Evolutionary conservation across 2,329 filamentous ascomycete genomes (phyloP), one percentile per base, ranked within the genome.

Genomic region (Basipetospora chlamydospora): DNA sequence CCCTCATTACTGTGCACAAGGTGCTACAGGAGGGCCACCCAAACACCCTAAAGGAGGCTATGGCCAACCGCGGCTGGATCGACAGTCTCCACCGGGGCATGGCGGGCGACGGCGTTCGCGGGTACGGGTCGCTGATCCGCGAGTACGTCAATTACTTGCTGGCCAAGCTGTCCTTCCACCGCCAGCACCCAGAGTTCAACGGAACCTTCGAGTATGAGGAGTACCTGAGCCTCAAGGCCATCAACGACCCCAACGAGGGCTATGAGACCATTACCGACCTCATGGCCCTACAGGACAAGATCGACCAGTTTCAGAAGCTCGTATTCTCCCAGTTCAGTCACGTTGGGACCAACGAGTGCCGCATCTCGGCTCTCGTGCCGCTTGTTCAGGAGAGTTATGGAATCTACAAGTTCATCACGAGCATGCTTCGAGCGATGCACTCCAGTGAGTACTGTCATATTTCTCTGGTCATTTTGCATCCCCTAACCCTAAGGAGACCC

Each of bases 331-430:
- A 96, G 58, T 96, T 98, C 61, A 78, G 87, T 41, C 76, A 78
- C 45, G 82, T 87, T 18, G 78, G 81, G 33, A 93, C 94, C 61
- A 98, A 96, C 51, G 90, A 98, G 57, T 96, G 88, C 57, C 74
- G 88, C 43, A 98, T 98, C 50, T 92, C 88, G 11, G 84, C 90
- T 2, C 63, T 98, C 37, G 87, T 96, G 16, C 85, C 87, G 3
- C 64, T 98, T 29, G 90, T 98, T 3, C 85, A 94, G 55, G 90
- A 98, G 64, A 96, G 86, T 55, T 98, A 96, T 58, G 90, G 90
- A 33, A 96, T 98, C 47, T 98, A 98, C 68, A 96, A 96, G 60
- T 98, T 98, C 56, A 87, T 95, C 45, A 98, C 90, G 0, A 98
- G 90, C 79, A 98, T 98, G 90, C 62, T 98, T 43, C 76, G 90